Evolutionary conservation across 225 moss, liverwort and hornwort species (phyloP), one percentile per base, ranked within the genome.

Genomic region (Rhytidiadelphus loreus): DNA sequence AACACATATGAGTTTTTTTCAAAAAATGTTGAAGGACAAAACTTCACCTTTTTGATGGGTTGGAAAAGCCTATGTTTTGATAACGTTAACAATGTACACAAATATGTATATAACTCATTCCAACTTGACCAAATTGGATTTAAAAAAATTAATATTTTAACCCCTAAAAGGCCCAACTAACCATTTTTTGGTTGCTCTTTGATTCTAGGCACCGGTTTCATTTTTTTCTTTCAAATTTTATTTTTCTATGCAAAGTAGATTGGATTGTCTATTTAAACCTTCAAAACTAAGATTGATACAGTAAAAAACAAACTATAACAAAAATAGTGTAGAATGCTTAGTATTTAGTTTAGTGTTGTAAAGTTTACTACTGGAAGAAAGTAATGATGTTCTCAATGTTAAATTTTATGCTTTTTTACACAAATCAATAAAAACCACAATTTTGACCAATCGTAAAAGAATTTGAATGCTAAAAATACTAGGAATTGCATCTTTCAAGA

Each of bases 131-230:
- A n/a, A n/a, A n/a, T n/a, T n/a, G n/a, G n/a, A n/a, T n/a, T n/a
- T n/a, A n/a, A n/a, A n/a, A n/a, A n/a, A n/a, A n/a, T n/a, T n/a
- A n/a, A n/a, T n/a, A n/a, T n/a, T n/a, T n/a, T 24, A 69, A 8
- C 1, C 4, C 0, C 8, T 70, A 70, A 43, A 21, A 43, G 16
- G 16, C 0, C 9, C 43, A 26, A 71, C 9, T 9, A 43, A 15
- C 9, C 9, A 71, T 43, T 41, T 70, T 15, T 70, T 13, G 3
- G 24, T 13, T 0, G 0, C 24, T 39, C 2, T 2, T 68, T 39
- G n/a, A 23, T n/a, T 68, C 1, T 23, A 2, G 7, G 4, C 4
- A n/a, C 0, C 0, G 2, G 6, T 39, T 39, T 23, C 7, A n/a
- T 69, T 69, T 41, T 26, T 41, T 25, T 7, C 4, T 3, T 52